Conservation (phyloP, 208 protist genomes). For the Trypanosoma mega region DNA sequence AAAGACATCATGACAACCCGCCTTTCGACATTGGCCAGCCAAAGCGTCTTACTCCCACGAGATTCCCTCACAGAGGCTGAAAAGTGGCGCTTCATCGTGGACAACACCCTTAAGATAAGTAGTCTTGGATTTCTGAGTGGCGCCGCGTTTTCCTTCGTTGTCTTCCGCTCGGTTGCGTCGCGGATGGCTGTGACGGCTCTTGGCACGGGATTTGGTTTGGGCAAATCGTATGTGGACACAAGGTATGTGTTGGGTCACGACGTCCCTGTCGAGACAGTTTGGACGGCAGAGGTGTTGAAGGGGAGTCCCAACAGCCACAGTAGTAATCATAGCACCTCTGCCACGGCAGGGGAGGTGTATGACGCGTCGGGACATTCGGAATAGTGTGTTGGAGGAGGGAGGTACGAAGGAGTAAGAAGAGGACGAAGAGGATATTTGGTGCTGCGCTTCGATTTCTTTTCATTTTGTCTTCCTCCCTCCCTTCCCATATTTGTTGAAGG, state of each 20-base stretch:
- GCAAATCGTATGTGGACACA: conserved; percentile 82
- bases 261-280: conserved; percentile 55
- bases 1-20: conserved; percentile 15
- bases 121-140: conserved; percentile 75
- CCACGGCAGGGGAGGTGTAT: too few relatives aligned
- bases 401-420: too few relatives aligned
- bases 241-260: conserved; percentile 86
- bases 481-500: too few relatives aligned
- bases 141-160: conserved; percentile 54
- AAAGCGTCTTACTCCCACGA: conserved; percentile 42
- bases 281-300: conserved; percentile 56
- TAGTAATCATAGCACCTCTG: too few relatives aligned
- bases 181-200: conserved; percentile 60
- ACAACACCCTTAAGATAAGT: conserved; percentile 76
- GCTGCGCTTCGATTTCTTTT: too few relatives aligned
- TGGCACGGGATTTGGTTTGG: conserved; percentile 77
- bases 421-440: too few relatives aligned
- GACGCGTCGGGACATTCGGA: too few relatives aligned
- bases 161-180: conserved; percentile 59
- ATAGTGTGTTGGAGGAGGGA: too few relatives aligned
- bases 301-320: too few relatives aligned
- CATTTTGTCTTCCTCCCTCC: too few relatives aligned
- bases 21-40: conserved; percentile 18
- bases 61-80: conserved; percentile 73
- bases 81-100: conserved; percentile 76